A percentile compares a stretch with the other conserved stretches of the same genome.
Evolutionary conservation across 768 basidiomycete species (phyloP).

Genomic region (Podaxis sp.): DNA sequence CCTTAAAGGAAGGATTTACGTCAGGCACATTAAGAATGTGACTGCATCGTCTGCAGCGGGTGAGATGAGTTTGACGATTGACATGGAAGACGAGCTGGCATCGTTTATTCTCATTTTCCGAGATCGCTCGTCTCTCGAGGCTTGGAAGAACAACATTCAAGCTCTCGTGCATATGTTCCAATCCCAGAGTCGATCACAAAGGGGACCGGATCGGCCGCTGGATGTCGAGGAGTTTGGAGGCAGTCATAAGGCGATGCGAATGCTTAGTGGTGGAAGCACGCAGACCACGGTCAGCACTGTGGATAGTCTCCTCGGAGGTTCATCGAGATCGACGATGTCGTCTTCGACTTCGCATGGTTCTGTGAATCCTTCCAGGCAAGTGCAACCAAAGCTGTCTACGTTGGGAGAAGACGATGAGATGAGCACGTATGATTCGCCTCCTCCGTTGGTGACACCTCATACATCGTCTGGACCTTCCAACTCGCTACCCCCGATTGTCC

Average conservation of each 20-base stretch:
- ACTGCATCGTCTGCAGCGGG: conserved; percentile 72
- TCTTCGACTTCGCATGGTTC: conserved; percentile 73
- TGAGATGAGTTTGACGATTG: conserved; percentile 92
- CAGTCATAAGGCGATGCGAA: conserved; percentile 69
- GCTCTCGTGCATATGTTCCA: conserved; percentile 72
- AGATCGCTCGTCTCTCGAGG: conserved; percentile 82
- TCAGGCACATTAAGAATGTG: conserved; percentile 89
- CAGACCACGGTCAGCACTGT: conserved; percentile 59
- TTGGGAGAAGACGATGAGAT: conserved; percentile 72
- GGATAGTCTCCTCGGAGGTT: conserved; percentile 66
- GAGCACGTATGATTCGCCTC: conserved; percentile 46
- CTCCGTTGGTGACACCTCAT: conserved; percentile 67
- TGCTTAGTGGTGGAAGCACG: conserved; percentile 70
- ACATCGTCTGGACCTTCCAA: conserved; percentile 74
- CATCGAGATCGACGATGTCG: conserved; percentile 64
- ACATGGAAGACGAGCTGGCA: conserved; percentile 97
- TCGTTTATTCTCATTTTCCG: conserved; percentile 96
- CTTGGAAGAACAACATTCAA: conserved; percentile 85
- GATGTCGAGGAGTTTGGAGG: conserved; percentile 78
- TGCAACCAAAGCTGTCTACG: conserved; percentile 52
- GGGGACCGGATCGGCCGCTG: conserved; percentile 34
- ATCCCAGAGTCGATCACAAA: conserved; percentile 35
- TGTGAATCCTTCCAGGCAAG: conserved; percentile 27
- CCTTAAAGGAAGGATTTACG: conserved; percentile 93
- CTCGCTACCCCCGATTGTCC: conserved; percentile 74